A percentile compares a stretch with the other conserved stretches of the same genome.
These are phyloP conservation scores for Lachnum nothofagi DNA, from an alignment of 2,329 filamentous ascomycete species.

Conservation along the genomic window DNA sequence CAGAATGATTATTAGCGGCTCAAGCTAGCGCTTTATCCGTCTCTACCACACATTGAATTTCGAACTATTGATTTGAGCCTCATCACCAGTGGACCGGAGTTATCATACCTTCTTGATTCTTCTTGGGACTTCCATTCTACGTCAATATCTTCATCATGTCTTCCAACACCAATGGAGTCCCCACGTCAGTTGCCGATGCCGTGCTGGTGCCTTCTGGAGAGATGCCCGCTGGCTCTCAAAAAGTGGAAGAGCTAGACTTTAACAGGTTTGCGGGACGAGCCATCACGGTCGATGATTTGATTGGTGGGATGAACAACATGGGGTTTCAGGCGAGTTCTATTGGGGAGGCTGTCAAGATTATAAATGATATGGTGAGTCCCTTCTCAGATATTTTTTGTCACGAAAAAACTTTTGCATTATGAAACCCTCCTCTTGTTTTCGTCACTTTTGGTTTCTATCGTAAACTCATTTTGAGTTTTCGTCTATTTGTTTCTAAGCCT, in stretches of 20 bases:
- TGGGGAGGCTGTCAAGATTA: conserved; percentile 81
- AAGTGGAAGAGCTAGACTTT: conserved; percentile 90
- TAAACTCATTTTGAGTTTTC: too few species aligned
- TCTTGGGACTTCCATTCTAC: background rate
- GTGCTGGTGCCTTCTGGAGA: conserved; percentile 81
- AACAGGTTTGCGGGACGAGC: conserved; percentile 68
- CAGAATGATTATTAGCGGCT: too few species aligned
- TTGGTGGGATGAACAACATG: conserved; percentile 78
- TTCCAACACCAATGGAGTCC: conserved; percentile 42
- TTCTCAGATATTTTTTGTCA: too few species aligned
- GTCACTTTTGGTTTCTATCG: too few species aligned
- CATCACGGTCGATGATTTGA: conserved; percentile 80
- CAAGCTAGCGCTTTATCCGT: too few species aligned
- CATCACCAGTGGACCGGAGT: too few species aligned
- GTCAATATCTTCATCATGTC: conserved; percentile 8
- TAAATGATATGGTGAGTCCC: conserved; percentile 80
- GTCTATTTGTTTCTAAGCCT: too few species aligned
- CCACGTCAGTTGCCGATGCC: conserved; percentile 64
- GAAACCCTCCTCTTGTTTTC: too few species aligned
- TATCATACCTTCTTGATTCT: background rate
- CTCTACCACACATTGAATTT: too few species aligned
- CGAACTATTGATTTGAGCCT: too few species aligned
- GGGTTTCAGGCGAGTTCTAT: conserved; percentile 79
- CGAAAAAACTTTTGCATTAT: too few species aligned
- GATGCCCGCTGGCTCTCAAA: conserved; percentile 70